Evolutionary conservation across 441 rosid species (phyloP), one percentile per base, ranked within the genome.

Genomic region (Raphanus hybrid): DNA sequence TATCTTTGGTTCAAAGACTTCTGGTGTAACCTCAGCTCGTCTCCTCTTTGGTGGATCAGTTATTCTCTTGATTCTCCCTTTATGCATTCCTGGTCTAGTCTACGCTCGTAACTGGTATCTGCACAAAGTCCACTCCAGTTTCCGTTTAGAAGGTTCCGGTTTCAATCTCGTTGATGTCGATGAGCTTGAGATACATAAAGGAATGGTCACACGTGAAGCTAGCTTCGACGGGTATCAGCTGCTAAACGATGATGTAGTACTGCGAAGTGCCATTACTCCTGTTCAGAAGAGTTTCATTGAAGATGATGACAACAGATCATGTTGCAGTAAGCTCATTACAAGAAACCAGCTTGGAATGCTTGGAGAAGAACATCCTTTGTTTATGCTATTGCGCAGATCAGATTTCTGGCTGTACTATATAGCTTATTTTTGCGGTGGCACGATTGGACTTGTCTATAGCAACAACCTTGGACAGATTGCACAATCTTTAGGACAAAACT

Each of bases 391-490:
- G n/a, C 63, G 86, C 10, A 87, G 98, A 78, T 68, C 90, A 74
- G 99, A 95, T 78, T 95, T 95, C 71, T 92, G 97, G 99, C 85
- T 92, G 9, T 95, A 92, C 77, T 95, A 86, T 76, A 12, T 84
- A 59, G 92, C 93, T 1, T 92, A 95, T 54, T 86, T 95, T 69
- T 95, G 97, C 54, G 99, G 99, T 1, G 98, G 99, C 14, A 87
- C 99, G 29, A 91, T 95, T 77, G 99, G 98, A 8, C 98, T 92
- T 37, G 98, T 91, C 39, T 95, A 92, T 78, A 95, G 98, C 82
- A 95, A 95, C 80, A 95, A 91, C 75, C 78, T 95, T 6, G 99
- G 99, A 60, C 98, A 95, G 85, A 92, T 95, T 73, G 93, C 97
- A 52, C 89, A 92, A 58, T 92, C 98, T 0, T 77, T 88, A 3